Evolutionary conservation across 2,329 filamentous ascomycete species (phyloP).

Genomic region (Aaosphaeria arxii): DNA sequence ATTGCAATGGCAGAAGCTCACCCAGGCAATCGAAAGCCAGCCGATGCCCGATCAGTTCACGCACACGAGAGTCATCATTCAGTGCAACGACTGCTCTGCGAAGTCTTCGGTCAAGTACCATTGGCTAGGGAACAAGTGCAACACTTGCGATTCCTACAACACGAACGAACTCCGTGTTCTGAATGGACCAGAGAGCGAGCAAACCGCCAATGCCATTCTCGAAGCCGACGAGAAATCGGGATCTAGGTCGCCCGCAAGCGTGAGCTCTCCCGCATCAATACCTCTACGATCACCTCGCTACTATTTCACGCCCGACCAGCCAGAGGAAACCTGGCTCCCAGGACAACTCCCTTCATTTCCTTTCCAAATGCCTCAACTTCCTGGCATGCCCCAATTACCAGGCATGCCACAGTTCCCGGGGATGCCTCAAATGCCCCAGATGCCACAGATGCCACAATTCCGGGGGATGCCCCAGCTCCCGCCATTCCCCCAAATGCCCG

Average conservation of each 20-base stretch:
- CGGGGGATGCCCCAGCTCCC: constrained; percentile 28
- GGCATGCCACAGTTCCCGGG: constrained; percentile 20
- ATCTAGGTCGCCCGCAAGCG: constrained; percentile 26
- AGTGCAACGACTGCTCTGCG: constrained; percentile 92
- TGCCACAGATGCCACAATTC: constrained; percentile 30
- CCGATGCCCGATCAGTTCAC: constrained; percentile 86
- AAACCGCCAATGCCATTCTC: constrained; percentile 30
- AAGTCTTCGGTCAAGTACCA: constrained; percentile 86
- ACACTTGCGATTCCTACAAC: constrained; percentile 54
- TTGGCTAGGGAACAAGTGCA: constrained; percentile 91
- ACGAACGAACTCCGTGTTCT: constrained; percentile 48
- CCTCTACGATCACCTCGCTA: constrained; percentile 33
- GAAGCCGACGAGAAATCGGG: constrained; percentile 26
- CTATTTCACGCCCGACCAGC: constrained; percentile 36
- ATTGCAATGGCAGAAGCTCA: constrained; percentile 84
- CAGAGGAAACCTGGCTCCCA: constrained; percentile 36
- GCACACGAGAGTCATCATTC: constrained; percentile 75
- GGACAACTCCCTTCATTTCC: constrained; percentile 34
- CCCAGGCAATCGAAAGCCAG: constrained; percentile 80
- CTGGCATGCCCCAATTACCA: constrained; percentile 17
- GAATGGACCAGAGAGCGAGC: constrained; percentile 36
- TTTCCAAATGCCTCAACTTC: constrained; percentile 36
- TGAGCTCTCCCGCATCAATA: constrained; percentile 29
- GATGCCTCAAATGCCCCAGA: constrained; percentile 27
- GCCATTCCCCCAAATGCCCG: constrained; percentile 27